These are phyloP conservation scores for Nymphaea colorata DNA, from an alignment of 164 flowering plant genomes.

Conservation along the genomic window DNA sequence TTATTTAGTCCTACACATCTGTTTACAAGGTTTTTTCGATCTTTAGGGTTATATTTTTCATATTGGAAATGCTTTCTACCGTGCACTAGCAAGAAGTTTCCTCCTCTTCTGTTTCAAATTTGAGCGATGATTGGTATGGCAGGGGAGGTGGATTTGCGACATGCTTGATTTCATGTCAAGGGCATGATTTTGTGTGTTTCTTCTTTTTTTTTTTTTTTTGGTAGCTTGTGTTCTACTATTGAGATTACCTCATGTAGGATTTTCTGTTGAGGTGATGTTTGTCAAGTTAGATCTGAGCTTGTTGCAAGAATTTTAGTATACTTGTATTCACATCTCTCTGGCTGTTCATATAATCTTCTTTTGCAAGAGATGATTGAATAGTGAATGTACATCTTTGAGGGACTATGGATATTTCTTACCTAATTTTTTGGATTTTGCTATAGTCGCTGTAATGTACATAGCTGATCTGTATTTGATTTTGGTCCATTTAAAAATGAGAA, in stretches of 20 bases:
- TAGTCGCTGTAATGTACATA: too few relatives aligned
- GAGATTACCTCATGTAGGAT: neutral
- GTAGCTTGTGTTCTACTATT: neutral
- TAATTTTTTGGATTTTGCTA: neutral
- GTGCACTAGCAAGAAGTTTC: too few relatives aligned
- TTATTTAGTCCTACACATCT: too few relatives aligned
- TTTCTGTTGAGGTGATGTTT: neutral
- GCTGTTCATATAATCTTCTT: neutral
- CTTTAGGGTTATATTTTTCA: neutral
- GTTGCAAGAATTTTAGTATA: neutral
- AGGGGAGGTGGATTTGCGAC: too few relatives aligned
- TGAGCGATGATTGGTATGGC: too few relatives aligned
- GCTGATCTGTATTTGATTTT: too few relatives aligned
- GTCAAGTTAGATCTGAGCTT: neutral
- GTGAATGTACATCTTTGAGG: neutral
- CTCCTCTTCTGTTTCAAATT: too few relatives aligned
- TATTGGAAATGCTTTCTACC: neutral
- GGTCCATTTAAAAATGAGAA: too few relatives aligned
- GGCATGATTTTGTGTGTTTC: neutral
- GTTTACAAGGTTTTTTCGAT: neutral
- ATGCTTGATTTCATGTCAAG: too few relatives aligned
- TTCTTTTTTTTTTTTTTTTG: neutral
- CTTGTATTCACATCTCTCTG: neutral
- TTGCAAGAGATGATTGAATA: neutral
- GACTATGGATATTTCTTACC: slow-evolving; percentile 8